Base-by-base conservation (phyloP, 176 grass and related monocot genomes). In the Cenchrus americanus region DNA sequence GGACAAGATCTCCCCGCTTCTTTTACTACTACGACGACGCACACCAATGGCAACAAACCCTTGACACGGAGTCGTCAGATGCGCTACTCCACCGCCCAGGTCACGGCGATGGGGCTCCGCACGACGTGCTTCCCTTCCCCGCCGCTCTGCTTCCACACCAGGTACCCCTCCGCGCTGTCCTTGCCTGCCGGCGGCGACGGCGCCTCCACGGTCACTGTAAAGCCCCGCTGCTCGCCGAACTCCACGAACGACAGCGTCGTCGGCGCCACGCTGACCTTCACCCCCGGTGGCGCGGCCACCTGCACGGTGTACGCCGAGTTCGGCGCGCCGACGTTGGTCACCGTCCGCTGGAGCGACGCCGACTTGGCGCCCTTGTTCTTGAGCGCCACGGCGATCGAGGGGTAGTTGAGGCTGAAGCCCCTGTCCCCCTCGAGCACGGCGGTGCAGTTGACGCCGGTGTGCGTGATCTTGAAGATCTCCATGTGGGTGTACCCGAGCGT, bases 361-460 rank as follows among this genome's bases (percentile, higher is more conserved):
- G 75, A 52, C 14, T 34, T 84, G 54, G 57, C 65, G 17, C 69
- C 78, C 3, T 71, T 82, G 5, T 71, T 82, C 79, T 60, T 90
- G 74, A 98, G 86, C 41, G 85, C 82, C 52, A 91, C 86, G 5
- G 92, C 77, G 22, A 98, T 91, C 8, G 95, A 98, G 6, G 95
- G 95, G 75, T 98, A 98, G 83, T 98, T 98, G 66, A 98, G 92
- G 79, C 66, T 88, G 90, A 95, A 93, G 2, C 79, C 65, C n/a
- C 58, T 78, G 62, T 87, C 77, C 10, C 1, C 12, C 3, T 0
- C 19, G 12, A 93, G 79, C 63, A 82, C 52, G 1, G 87, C 72
- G 53, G 53, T 76, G 93, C 95, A 98, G 85, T 79, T 90, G 66
- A 83, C 83, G 62, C 80, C 85, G n/a, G 79, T 58, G 76, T 98